These are phyloP conservation scores for Lipomyces sp. DNA, from an alignment of 805 yeast genomes.

Conservation along the genomic window DNA sequence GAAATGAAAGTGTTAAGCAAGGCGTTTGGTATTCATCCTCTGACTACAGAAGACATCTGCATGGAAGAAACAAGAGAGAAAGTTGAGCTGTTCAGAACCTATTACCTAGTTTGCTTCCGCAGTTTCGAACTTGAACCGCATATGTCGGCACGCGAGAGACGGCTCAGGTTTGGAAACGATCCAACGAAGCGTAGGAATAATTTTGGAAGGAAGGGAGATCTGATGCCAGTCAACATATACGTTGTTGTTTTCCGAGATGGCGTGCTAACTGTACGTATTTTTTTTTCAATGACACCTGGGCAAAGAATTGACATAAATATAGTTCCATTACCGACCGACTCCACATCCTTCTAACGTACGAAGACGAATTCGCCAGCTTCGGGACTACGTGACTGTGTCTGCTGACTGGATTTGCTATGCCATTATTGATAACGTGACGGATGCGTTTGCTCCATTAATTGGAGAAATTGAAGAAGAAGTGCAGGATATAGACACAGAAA, in stretches of 20 bases:
- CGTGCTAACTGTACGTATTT: constrained; percentile 60
- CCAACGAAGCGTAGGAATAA: constrained; percentile 17
- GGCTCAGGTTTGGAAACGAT: constrained; percentile 43
- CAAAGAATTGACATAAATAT: background rate
- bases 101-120: constrained; percentile 89
- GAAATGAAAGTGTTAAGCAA: constrained; percentile 92
- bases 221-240: constrained; percentile 90
- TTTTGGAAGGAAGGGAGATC: constrained; percentile 31
- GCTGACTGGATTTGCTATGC: constrained; percentile 99
- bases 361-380: constrained; percentile 82
- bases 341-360: constrained; percentile 97
- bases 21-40: constrained; percentile 93
- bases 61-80: constrained; percentile 94
- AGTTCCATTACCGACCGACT: constrained; percentile 88
- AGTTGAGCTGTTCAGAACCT: constrained; percentile 88
- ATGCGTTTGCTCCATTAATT: constrained; percentile 96
- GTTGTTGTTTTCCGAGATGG: constrained; percentile 90
- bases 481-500: constrained; percentile 90
- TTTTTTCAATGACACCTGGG: background rate
- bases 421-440: constrained; percentile 93
- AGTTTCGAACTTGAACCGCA: constrained; percentile 69
- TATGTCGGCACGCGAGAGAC: constrained; percentile 44
- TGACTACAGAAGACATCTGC: constrained; percentile 93
- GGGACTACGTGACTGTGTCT: constrained; percentile 86
- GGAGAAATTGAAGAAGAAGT: constrained; percentile 94